Base-by-base conservation (phyloP, 768 basidiomycete genomes). In the Tricholoma terreum region DNA sequence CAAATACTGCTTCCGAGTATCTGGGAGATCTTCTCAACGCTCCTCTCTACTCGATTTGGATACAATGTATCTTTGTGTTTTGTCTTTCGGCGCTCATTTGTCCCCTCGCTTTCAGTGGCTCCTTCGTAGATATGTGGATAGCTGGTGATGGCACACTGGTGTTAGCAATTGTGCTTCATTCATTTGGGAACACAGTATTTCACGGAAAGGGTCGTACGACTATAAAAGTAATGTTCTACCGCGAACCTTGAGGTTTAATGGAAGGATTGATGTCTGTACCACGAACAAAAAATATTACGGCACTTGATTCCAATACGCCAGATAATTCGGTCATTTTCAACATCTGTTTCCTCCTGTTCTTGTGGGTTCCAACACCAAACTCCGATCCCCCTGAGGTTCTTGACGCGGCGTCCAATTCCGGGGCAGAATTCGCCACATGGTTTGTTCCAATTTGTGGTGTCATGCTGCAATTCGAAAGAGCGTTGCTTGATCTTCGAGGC, bases 81-180 rank as follows among this genome's bases (percentile, higher is more conserved):
- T 77, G 74, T 64, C 75, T 90, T 58, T 89, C 90, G 2, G 83
- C 83, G 6, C 69, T 94, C 40, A 94, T 95, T 58, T 92, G 90
- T 65, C 89, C 90, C 2, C 75, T 94, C 60, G 89, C 91, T 4
- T 94, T 93, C 65, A 90, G 90, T 7, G 94, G 84, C 31, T 91
- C 86, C 30, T 87, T 87, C 68, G 64, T 92, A 54, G 94, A 95
- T 69, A 89, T 92, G 86, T 88, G 86, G 82, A 73, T 92, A n/a
- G 80, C 89, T 8, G 92, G 89, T 7, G 62, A 70, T 2, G 83
- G 86, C 19, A 92, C 89, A 0, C 83, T 86, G 45, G 66, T 88
- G 50, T 73, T 94, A 49, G 81, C 82, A 48, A 78, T 82, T 64
- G n/a, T n/a, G n/a, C n/a, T n/a, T n/a, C n/a, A n/a, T n/a, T n/a